Evolutionary conservation across 1,139 yeast species (phyloP), one percentile per base, ranked within the genome.

Genomic region (Yamadazyma trypodendri): DNA sequence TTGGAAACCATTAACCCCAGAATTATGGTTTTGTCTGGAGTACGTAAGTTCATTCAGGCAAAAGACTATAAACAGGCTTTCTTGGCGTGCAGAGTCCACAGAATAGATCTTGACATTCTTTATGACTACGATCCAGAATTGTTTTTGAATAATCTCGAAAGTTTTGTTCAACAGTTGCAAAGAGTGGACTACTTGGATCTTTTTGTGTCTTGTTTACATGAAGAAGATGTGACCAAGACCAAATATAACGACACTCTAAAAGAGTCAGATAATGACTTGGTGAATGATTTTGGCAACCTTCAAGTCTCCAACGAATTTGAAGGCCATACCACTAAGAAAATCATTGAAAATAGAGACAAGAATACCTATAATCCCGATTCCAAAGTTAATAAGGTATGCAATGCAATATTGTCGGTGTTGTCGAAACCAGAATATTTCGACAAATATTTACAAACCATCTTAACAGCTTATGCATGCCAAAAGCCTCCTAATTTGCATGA

Each of bases 381-480:
- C 24, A 92, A 92, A 57, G 77, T 89, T 27, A 89, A 88, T 58
- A 74, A 65, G 42, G 80, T 94, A 24, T 89, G 97, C 60, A 79
- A 81, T 32, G 82, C 81, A 4, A 62, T 90, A 21, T 65, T 90
- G 21, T 56, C 71, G 0, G 79, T 84, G 1, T 62, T 90, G 30
- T 54, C 69, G 31, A 65, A 66, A 27, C 77, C 81, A 2, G 68
- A 70, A 36, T 79, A 78, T 54, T 75, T 72, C 39, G 63, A 69
- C 12, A 74, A 72, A 41, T 87, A 86, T 50, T 60, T 84, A 38
- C 95, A 87, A 59, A 80, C 95, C 2, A 77, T 85, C 17, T 75
- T 94, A 40, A 92, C 98, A 3, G 95, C 97, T 0, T 86, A 84
- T 56, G 96, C 96, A 0, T 87, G 96, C 58, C 88, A 87, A 63